Evolutionary conservation across 345 rosid genomes (phyloP).

Genomic region (Boechera divaricarpa): DNA sequence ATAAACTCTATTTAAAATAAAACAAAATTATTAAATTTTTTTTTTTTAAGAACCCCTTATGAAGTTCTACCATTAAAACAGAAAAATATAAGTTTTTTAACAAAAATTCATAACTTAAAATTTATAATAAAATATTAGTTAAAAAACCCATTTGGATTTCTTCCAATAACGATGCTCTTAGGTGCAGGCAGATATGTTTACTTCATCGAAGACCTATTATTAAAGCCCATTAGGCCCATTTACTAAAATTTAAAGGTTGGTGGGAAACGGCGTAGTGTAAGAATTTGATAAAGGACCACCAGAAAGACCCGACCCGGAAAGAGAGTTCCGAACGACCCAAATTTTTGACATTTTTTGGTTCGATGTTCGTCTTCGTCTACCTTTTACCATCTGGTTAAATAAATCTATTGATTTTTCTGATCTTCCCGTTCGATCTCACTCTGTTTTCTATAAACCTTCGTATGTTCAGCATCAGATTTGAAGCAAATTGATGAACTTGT

Average conservation of each 20-base stretch:
- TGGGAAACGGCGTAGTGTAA: not conserved
- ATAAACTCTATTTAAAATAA: too few species aligned
- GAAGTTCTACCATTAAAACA: too few species aligned
- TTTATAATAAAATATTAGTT: too few species aligned
- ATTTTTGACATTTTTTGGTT: conserved; percentile 9
- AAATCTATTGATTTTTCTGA: conserved; percentile 18
- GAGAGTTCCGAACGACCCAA: conserved; percentile 32
- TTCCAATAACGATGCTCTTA: too few species aligned
- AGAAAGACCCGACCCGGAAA: conserved; percentile 33
- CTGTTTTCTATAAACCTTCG: conserved; percentile 4
- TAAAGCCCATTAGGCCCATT: conserved; percentile 11
- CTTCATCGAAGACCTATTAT: not conserved
- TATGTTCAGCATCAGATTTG: not conserved
- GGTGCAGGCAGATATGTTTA: not conserved
- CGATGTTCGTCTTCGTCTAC: conserved; percentile 22
- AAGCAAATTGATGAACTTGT: conserved; percentile 35
- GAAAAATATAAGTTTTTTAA: too few species aligned
- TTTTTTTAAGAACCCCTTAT: too few species aligned
- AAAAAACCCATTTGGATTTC: too few species aligned
- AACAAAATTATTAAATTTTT: too few species aligned
- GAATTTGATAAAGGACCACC: not conserved
- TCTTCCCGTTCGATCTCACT: conserved; percentile 38
- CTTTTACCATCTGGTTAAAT: conserved; percentile 21
- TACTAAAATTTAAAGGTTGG: not conserved
- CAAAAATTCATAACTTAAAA: too few species aligned